These are phyloP conservation scores for Dothidotthia symphoricarpi DNA, from an alignment of 2,329 filamentous ascomycete species.

Conservation along the genomic window DNA sequence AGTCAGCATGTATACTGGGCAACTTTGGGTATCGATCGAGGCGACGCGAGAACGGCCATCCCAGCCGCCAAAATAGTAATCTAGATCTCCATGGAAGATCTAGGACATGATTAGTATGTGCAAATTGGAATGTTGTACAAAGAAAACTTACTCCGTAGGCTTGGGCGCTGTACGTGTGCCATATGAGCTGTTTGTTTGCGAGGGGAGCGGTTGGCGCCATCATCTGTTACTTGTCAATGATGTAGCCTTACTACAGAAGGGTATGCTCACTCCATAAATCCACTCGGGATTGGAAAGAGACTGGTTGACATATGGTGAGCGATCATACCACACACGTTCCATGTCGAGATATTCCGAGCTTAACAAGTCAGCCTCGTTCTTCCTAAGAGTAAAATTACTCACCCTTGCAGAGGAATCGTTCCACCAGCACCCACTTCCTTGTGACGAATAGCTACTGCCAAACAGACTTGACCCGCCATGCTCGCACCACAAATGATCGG, in stretches of 20 bases:
- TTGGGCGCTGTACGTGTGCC: constrained; percentile 52
- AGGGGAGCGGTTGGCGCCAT: constrained; percentile 48
- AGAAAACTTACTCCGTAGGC: constrained; percentile 44
- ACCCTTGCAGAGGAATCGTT: constrained; percentile 50
- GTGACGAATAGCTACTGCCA: constrained; percentile 49
- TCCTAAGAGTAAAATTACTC: constrained; percentile 18
- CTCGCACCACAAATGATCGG: constrained; percentile 52
- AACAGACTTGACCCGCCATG: constrained; percentile 53
- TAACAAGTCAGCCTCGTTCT: constrained; percentile 12
- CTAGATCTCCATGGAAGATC: constrained; percentile 53
- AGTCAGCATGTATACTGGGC: constrained; percentile 53
- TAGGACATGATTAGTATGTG: constrained; percentile 1
- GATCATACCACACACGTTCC: constrained; percentile 48
- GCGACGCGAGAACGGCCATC: constrained; percentile 48
- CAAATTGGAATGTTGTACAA: too few species aligned
- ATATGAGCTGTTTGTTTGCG: constrained; percentile 50
- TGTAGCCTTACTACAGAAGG: too few species aligned
- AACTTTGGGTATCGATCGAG: constrained; percentile 50
- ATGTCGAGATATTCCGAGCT: constrained; percentile 45
- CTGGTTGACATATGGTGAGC: constrained; percentile 50
- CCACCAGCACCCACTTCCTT: constrained; percentile 50
- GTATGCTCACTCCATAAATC: constrained; percentile 45
- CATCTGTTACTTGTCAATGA: constrained; percentile 34
- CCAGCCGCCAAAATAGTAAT: constrained; percentile 54
- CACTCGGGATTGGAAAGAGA: constrained; percentile 51